Evolutionary conservation across 1,284 basidiomycete genomes (phyloP).

Genomic region (Cryptococcus sp.): DNA sequence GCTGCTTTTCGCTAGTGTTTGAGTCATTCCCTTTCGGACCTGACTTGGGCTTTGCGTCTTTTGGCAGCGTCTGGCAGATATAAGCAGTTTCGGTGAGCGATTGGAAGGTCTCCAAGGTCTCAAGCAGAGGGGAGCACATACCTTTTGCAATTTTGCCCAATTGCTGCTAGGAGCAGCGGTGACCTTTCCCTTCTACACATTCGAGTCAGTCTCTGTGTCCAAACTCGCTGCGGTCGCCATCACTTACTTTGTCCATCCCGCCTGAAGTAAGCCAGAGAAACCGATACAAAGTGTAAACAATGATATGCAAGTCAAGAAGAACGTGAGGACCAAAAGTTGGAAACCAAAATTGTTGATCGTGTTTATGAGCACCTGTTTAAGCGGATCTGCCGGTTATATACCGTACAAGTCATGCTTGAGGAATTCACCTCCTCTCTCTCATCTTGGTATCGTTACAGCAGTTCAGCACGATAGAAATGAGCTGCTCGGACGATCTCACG

Average conservation of each 20-base stretch:
- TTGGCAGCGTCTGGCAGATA: not conserved
- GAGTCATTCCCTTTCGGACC: constrained; percentile 4
- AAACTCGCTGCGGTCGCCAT: not conserved
- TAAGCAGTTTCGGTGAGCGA: not conserved
- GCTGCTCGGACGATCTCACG: constrained; percentile 53
- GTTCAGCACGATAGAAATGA: constrained; percentile 28
- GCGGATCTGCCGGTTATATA: too few species aligned
- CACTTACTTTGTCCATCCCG: constrained; percentile 16
- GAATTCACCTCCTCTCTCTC: not conserved
- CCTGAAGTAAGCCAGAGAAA: not conserved
- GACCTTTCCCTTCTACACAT: not conserved
- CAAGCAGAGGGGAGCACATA: constrained; percentile 4
- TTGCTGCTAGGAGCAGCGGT: constrained; percentile 21
- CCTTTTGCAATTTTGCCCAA: constrained; percentile 28
- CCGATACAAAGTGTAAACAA: not conserved
- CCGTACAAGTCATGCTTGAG: not conserved
- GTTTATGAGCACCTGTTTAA: too few species aligned
- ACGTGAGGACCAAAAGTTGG: too few species aligned
- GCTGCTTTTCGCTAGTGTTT: not conserved
- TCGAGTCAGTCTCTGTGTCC: too few species aligned
- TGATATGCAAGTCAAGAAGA: not conserved
- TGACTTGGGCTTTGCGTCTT: not conserved
- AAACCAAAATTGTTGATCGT: too few species aligned
- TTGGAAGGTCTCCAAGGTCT: too few species aligned
- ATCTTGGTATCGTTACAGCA: too few species aligned